Percentiles rank a stretch among this genome's conserved stretches.
These are phyloP conservation scores for Colletotrichum sp. DNA, from an alignment of 2,329 filamentous ascomycete genomes.

Conservation along the genomic window DNA sequence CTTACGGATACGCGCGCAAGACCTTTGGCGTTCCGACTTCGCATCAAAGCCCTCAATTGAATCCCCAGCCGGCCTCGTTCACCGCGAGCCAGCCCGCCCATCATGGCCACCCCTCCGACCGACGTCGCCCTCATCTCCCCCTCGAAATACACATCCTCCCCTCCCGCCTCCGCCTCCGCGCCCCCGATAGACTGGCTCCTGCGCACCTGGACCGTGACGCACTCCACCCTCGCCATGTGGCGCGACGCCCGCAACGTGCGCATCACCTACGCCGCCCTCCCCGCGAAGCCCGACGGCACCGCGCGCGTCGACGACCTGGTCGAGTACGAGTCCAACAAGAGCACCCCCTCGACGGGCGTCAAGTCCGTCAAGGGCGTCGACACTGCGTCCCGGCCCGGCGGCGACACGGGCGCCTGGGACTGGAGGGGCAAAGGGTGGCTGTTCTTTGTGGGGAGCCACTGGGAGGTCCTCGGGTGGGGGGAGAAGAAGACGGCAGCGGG, in stretches of 20 bases:
- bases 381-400: constrained; percentile 36
- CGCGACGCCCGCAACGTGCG: constrained; percentile 77
- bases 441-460: constrained; percentile 74
- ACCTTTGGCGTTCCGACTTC: background rate
- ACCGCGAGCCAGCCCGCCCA: background rate
- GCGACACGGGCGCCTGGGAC: constrained; percentile 59
- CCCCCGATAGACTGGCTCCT: constrained; percentile 65
- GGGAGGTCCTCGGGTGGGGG: constrained; percentile 83
- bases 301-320: constrained; percentile 73
- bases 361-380: constrained; percentile 72
- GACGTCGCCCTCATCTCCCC: constrained; percentile 36
- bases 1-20: background rate
- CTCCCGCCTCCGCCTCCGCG: constrained; percentile 27
- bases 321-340: constrained; percentile 64
- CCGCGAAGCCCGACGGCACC: constrained; percentile 39
- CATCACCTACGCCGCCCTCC: constrained; percentile 73
- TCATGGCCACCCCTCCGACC: constrained; percentile 18
- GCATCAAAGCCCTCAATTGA: background rate
- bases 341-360: constrained; percentile 39
- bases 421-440: constrained; percentile 83
- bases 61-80: background rate
- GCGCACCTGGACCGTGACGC: constrained; percentile 75
- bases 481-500: constrained; percentile 48
- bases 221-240: constrained; percentile 83
- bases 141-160: constrained; percentile 49